Evolutionary conservation across 306 rosid genomes (phyloP), one percentile per base, ranked within the genome.

Genomic region (Cucurbita maxima): DNA sequence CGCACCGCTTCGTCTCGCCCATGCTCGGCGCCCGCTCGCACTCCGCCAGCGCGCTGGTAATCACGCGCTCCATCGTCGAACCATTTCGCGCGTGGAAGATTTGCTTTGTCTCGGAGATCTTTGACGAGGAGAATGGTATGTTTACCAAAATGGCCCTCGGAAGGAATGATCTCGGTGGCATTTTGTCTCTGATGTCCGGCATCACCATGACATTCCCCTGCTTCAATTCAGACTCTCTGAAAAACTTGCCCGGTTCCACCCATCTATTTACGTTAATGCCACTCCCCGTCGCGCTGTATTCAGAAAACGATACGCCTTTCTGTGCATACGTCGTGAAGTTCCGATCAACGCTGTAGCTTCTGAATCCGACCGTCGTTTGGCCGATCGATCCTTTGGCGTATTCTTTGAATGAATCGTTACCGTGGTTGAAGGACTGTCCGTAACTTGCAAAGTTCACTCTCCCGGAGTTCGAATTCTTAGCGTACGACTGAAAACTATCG

Each of bases 401-500:
- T 56, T 85, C 94, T 1, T 79, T 81, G 64, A 94, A 94, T 14
- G 94, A 81, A n/a, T 94, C 98, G 67, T 88, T 94, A 1, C 98
- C 98, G 0, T 79, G 86, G 57, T 90, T 94, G 75, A 88, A 90
- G 7, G 97, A 93, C 79, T 74, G 83, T 5, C 98, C 98, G 41
- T 94, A 94, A 78, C 83, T 86, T 6, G 80, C 47, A 71, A 94
- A 94, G 6, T 45, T 75, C 30, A 85, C 90, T n/a, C 51, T 38
- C 51, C 89, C 92, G 30, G 92, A 82, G 7, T 51, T 89, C 0
- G 92, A 79, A 41, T 78, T 86, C 63, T 77, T 81, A 3, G 84
- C 96, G 47, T 94, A 94, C 48, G 86, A 81, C 41, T 41, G 84
- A 75, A 94, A 94, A 38, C 86, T 63, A 53, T 88, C 87, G 41